A percentile compares a stretch with the other conserved stretches of the same genome.
Evolutionary conservation across 176 grass and related monocot species (phyloP).

Genomic region (Cenchrus americanus): DNA sequence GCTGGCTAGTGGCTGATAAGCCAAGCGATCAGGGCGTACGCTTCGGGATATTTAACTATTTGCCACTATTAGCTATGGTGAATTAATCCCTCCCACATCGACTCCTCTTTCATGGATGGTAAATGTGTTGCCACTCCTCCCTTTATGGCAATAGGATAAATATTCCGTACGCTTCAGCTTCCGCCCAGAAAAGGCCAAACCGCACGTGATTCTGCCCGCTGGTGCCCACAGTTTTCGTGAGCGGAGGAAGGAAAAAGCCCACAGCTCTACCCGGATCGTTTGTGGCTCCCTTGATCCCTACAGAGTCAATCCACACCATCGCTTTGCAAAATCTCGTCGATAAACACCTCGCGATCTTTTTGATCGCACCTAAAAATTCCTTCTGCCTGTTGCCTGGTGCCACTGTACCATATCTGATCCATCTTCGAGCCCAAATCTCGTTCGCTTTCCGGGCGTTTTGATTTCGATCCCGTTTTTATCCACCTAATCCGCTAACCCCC

Average conservation of each 20-base stretch:
- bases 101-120: background rate
- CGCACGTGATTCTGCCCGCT: conserved; percentile 16
- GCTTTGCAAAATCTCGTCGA: conserved; percentile 12
- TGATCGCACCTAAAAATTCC: conserved; percentile 21
- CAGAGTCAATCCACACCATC: background rate
- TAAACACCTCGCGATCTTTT: background rate
- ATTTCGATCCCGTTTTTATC: conserved; percentile 11
- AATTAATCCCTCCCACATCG: too few relatives aligned
- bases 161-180: too few relatives aligned
- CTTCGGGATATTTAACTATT: too few relatives aligned
- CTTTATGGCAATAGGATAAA: too few relatives aligned
- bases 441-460: conserved; percentile 1
- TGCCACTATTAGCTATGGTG: too few relatives aligned
- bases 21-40: too few relatives aligned
- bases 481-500: background rate
- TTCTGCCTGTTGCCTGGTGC: background rate
- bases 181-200: background rate
- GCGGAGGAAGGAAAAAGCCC: background rate
- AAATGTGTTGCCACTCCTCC: too few relatives aligned
- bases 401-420: background rate
- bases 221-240: conserved; percentile 27
- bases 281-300: background rate
- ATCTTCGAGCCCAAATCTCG: conserved; percentile 2
- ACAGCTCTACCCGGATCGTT: background rate
- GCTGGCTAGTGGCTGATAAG: too few relatives aligned